Evolutionary conservation across 108 stramenopile genomes (phyloP), one percentile per base, ranked within the genome.

Genomic region (Cyclotella baltica): DNA sequence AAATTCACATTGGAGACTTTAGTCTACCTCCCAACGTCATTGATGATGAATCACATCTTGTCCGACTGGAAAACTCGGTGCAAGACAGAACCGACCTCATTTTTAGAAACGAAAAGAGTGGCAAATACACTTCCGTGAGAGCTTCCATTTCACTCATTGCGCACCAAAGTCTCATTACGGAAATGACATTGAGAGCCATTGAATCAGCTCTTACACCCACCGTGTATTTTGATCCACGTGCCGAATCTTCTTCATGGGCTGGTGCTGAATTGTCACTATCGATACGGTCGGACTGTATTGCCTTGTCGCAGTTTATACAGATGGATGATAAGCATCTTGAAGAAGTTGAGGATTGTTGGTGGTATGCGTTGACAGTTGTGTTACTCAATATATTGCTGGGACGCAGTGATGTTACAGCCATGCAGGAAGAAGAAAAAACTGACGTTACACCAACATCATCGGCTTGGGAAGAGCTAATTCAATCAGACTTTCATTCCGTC

Each of bases 271-370:
- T 81, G n/a, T 56, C 88, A 22, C 20, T 88, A 4, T 66, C 77
- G 28, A 81, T 92, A 57, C 73, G 92, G 33, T 75, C 86, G 0
- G 92, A 92, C 56, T 85, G 84, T 56, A 59, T 79, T 8, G 59
- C 88, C n/a, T 62, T 90, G 38, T 70, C 76, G 16, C 86, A 85
- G 52, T 51, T 46, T 23, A 62, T 62, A 29, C 31, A 46, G 40
- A 48, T 34, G 29, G 38, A 72, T 33, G 55, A 38, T 29, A 18
- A 35, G 25, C 4, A 22, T n/a, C n/a, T n/a, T 4, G 30, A 40
- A 0, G 55, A 59, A 20, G 63, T 76, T 31, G 84, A 83, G 25
- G 81, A 83, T 67, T 35, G 51, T 30, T 80, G 78, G 13, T 81
- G 80, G 83, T 70, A 82, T 36, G 77, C 83, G n/a, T 48, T 89